A percentile compares a stretch with the other conserved stretches of the same genome.
Conservation (phyloP, 257 asterid species). For the Nicotiana paniculata region DNA sequence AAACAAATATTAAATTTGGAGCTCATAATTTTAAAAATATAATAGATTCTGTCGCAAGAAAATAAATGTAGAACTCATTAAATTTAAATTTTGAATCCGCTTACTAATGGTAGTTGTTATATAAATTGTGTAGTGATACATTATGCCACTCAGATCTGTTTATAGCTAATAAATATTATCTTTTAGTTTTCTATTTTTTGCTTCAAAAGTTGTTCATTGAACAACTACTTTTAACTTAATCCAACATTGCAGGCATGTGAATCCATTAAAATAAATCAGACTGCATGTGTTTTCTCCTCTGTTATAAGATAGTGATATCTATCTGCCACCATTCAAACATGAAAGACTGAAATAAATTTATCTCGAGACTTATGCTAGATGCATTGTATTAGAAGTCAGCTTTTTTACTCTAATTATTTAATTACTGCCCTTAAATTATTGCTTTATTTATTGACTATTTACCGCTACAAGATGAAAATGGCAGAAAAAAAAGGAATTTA, state of each 20-base stretch:
- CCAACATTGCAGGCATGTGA: conserved; percentile 1
- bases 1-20: neutral
- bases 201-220: conserved; percentile 4
- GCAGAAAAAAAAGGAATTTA: neutral
- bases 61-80: neutral
- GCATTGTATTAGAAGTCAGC: neutral
- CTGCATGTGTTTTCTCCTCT: conserved; percentile 13
- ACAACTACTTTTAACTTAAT: conserved; percentile 7
- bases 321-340: conserved; percentile 4
- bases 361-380: conserved; percentile 1
- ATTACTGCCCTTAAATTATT: neutral
- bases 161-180: neutral
- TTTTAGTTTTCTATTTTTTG: neutral
- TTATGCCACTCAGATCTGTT: conserved; percentile 2
- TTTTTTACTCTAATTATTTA: neutral
- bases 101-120: neutral
- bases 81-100: neutral
- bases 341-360: neutral
- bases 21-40: neutral
- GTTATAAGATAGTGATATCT: conserved; percentile 5
- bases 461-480: neutral
- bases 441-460: neutral
- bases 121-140: neutral
- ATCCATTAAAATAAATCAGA: conserved; percentile 4
- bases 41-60: neutral